Base-by-base conservation (phyloP, 176 grass and related monocot species). In the Alloteropsis semialata region DNA sequence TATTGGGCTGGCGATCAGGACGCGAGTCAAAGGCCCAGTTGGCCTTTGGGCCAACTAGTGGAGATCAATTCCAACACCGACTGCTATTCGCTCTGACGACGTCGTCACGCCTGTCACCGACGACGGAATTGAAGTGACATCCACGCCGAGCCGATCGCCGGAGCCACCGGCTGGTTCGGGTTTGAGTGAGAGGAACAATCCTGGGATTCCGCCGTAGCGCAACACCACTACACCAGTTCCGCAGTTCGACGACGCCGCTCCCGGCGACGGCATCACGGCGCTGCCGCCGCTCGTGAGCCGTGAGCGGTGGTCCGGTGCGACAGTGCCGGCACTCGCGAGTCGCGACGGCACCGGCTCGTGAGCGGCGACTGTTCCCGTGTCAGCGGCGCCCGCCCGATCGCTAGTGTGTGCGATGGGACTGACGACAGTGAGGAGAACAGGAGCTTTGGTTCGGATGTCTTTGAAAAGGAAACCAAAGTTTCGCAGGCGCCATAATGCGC, bases 301-400 rank as follows among this genome's bases (percentile, higher is more conserved):
- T n/a, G n/a, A n/a, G n/a, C n/a, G n/a, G n/a, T n/a, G n/a, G n/a
- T n/a, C n/a, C 48, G 48, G 48, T 17, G 22, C 12, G 65, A 14
- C 66, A 25, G 55, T 25, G 39, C 10, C 66, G 39, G 66, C 66
- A 6, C 66, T 16, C 38, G 22, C 22, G 66, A 6, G 39, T 16
- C 38, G 22, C 22, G 66, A n/a, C 39, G 43, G 43, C 44, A 19
- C 43, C 8, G 58, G 27, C 50, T 49, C 43, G 43, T 44, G 43
- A 43, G 46, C 63, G 7, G 44, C 22, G 44, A 53, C 62, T 80
- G 62, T 80, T 80, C 25, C 56, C 43, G 18, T 38, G 69, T 83
- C 69, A 82, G 69, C 81, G 34, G 29, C 11, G 39, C 1, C 14
- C 36, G 43, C 2, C 41, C 10, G 0, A 14, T 28, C 46, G 42